Conservation (phyloP, 192 early-diverging fungal species). For the Dissophora ornata region DNA sequence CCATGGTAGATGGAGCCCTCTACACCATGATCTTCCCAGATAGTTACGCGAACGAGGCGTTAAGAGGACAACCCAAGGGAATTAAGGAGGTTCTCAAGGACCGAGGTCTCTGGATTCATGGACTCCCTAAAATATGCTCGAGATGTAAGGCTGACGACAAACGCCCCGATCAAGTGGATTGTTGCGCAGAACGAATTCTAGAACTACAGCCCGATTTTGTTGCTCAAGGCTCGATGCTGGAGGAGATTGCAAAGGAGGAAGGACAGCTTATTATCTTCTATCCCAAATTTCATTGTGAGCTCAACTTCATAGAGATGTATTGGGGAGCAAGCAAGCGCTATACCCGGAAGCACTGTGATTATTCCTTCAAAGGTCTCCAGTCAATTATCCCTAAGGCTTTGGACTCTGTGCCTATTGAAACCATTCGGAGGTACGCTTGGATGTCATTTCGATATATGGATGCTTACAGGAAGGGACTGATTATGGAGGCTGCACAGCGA, state of each 20-base stretch:
- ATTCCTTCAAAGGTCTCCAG: slow-evolving; percentile 30
- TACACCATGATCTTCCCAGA: slow-evolving; percentile 34
- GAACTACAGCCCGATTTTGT: slow-evolving; percentile 35
- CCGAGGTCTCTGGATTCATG: slow-evolving; percentile 19
- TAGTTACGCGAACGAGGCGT: slow-evolving; percentile 13
- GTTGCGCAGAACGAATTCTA: slow-evolving; percentile 32
- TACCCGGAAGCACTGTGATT: slow-evolving; percentile 12
- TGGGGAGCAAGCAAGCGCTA: slow-evolving; percentile 31
- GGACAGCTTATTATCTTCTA: slow-evolving; percentile 27
- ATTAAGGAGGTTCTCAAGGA: slow-evolving; percentile 40
- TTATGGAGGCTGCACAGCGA: slow-evolving; percentile 20
- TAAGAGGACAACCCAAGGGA: slow-evolving; percentile 45
- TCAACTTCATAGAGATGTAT: slow-evolving; percentile 49
- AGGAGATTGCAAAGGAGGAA: slow-evolving; percentile 15
- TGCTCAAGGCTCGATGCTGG: slow-evolving; percentile 24
- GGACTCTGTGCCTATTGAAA: slow-evolving; percentile 19
- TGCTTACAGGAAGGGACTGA: slow-evolving; percentile 26
- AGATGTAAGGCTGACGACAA: slow-evolving; percentile 16
- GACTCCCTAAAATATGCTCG: slow-evolving; percentile 10
- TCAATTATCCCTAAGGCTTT: slow-evolving; percentile 20
- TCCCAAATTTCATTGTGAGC: slow-evolving; percentile 45
- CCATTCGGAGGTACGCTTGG: slow-evolving; percentile 20
- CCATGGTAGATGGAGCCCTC: slow-evolving; percentile 11
- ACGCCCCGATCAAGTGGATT: slow-evolving; percentile 13
- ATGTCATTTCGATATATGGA: slow-evolving; percentile 33